Conservation (phyloP, 768 basidiomycete genomes). For the Hygrophorus russula region DNA sequence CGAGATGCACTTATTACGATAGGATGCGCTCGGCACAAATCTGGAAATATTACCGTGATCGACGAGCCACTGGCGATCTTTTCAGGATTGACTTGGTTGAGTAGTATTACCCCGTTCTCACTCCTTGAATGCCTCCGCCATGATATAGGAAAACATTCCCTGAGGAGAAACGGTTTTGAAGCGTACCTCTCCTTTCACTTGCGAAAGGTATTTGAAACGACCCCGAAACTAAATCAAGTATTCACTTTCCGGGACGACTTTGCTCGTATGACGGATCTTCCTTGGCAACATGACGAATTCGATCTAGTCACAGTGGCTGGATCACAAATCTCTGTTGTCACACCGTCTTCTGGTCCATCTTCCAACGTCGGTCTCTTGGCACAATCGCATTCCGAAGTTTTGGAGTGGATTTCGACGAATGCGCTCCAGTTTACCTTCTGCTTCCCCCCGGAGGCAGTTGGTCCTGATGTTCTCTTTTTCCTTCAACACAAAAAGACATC, state of each 20-base stretch:
- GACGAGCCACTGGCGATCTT: slow-evolving; percentile 4
- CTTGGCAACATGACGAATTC: slow-evolving; percentile 6
- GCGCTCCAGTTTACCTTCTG: no score
- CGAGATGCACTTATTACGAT: neutral
- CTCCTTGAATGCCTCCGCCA: slow-evolving; percentile 1
- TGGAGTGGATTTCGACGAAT: no score
- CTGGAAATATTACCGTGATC: slow-evolving; percentile 2
- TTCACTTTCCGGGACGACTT: slow-evolving; percentile 5
- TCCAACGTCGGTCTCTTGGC: slow-evolving; percentile 5
- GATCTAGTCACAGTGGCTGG: slow-evolving; percentile 3
- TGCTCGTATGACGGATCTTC: slow-evolving; percentile 1
- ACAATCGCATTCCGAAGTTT: no score
- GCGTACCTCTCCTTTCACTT: slow-evolving; percentile 4
- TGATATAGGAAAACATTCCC: slow-evolving; percentile 3
- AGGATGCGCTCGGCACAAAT: slow-evolving; percentile 5
- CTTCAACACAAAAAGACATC: no score
- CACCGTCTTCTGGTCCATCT: slow-evolving; percentile 4
- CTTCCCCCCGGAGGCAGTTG: no score
- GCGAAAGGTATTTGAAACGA: slow-evolving; percentile 3
- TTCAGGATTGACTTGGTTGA: slow-evolving; percentile 3
- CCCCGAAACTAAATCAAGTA: slow-evolving; percentile 2
- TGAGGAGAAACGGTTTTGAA: slow-evolving; percentile 1
- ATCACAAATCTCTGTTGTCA: slow-evolving; percentile 2
- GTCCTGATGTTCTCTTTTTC: no score
- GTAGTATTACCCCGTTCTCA: neutral